phyloP scores from a whole-genome alignment of 768 basidiomycete genomes.

The Xerocomellus dryophilus region DNA sequence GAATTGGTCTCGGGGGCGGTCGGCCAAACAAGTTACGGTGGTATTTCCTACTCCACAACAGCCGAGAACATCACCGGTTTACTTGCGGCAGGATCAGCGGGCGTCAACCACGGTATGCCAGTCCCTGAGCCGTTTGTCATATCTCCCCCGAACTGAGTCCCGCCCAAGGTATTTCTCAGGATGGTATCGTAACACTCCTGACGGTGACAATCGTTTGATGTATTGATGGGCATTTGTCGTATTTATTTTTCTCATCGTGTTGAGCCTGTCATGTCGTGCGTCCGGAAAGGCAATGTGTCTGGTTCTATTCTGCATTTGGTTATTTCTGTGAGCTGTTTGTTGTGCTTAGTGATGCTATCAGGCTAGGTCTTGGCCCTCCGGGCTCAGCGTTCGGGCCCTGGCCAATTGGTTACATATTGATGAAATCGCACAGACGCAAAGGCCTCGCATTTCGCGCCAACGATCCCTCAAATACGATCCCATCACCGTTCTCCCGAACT shows the following conservation, averaged over 20 bases:
- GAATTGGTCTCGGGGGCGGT: slow-evolving; percentile 37
- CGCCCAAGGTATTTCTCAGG: slow-evolving; percentile 51
- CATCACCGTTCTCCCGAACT: no score
- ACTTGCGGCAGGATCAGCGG: slow-evolving; percentile 47
- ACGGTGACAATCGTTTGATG: slow-evolving; percentile 45
- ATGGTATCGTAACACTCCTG: slow-evolving; percentile 53
- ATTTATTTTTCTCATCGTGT: not conserved
- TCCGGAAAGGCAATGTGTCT: not conserved
- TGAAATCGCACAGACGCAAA: no score
- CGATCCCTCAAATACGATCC: no score
- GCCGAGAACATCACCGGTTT: slow-evolving; percentile 49
- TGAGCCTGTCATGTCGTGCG: not conserved
- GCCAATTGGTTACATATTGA: no score
- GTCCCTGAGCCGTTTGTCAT: not conserved
- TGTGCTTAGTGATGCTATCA: not conserved
- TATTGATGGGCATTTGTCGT: not conserved
- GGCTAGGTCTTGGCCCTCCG: no score
- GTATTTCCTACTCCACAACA: slow-evolving; percentile 47
- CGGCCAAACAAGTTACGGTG: slow-evolving; percentile 40
- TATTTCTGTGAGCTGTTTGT: not conserved
- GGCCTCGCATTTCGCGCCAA: no score
- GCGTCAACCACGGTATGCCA: slow-evolving; percentile 49
- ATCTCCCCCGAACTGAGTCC: not conserved
- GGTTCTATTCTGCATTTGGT: not conserved
- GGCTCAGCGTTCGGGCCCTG: no score